Evolutionary conservation across 768 basidiomycete genomes (phyloP), one percentile per base, ranked within the genome.

Genomic region (Lyophyllum decastes): DNA sequence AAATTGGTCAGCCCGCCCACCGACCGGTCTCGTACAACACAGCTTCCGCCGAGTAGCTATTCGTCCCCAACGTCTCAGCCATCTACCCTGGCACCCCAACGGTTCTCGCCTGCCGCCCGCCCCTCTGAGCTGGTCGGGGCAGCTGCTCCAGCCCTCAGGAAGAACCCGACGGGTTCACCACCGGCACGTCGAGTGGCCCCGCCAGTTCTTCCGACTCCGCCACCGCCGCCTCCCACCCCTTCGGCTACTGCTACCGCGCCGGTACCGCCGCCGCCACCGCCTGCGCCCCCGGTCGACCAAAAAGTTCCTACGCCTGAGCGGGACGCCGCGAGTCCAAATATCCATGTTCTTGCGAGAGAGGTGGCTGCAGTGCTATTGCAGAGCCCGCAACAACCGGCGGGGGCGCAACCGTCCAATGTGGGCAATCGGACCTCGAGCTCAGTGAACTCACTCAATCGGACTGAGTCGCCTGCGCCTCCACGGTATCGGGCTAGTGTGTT

Each of bases 341-440:
- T 73, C 12, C 62, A 65, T 22, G 51, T 64, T n/a, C 64, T 73
- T 11, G 72, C 72, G 33, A 65, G 66, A 54, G 67, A 71, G 60
- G 70, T 73, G 9, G 69, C 68, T 19, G 60, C 47, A 12, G 62
- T 70, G 35, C 60, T 73, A 12, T 59, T 68, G 61, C 66, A 67
- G 40, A 61, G 53, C 7, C 61, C 63, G 0, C 65, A 59, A n/a
- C 55, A 58, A 16, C 57, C 47, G 5, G 25, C 19, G 30, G 41
- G 53, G 5, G 24, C 47, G 47, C 47, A 9, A 10, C 11, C 25
- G n/a, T 1, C 48, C 25, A 33, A 35, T 17, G 9, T 26, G 7
- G 27, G 49, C n/a, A 33, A 14, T 33, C 35, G 48, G 22, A 34
- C 41, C 26, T 19, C 44, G 8, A 59, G 51, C 34, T 55, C 50